Conservation (phyloP, 2,329 filamentous ascomycete genomes). For the Spiromastix sp. region DNA sequence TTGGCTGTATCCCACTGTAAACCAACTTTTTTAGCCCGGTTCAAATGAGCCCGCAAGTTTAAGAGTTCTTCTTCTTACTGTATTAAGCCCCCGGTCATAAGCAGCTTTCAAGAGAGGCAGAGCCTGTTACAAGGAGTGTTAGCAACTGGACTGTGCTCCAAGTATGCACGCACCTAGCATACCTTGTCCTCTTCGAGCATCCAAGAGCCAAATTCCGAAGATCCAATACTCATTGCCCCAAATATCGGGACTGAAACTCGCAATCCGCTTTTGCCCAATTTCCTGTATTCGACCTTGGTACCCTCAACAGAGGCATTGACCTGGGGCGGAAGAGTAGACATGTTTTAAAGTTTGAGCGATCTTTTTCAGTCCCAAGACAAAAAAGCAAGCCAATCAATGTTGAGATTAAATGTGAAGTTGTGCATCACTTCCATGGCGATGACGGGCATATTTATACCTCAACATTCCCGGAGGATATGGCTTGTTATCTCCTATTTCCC, state of each 20-base stretch:
- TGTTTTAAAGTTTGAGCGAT: not conserved
- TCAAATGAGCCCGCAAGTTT: not conserved
- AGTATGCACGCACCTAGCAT: not conserved
- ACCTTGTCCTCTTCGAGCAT: constrained; percentile 8
- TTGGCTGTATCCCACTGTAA: constrained; percentile 25
- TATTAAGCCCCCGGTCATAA: constrained; percentile 12
- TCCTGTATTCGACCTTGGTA: constrained; percentile 4
- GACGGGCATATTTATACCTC: not conserved
- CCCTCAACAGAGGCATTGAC: constrained; percentile 2
- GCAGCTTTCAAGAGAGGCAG: constrained; percentile 13
- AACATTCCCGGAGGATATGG: not conserved
- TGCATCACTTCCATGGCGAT: too few species aligned
- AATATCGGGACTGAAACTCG: constrained; percentile 17
- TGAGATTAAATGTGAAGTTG: too few species aligned
- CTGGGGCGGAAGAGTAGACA: not conserved
- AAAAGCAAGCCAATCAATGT: too few species aligned
- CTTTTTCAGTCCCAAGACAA: not conserved
- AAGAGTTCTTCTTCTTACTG: constrained; percentile 7
- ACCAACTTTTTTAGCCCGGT: not conserved
- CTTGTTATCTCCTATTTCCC: not conserved
- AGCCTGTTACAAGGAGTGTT: constrained; percentile 7
- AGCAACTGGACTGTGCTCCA: not conserved
- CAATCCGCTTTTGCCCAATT: constrained; percentile 15
- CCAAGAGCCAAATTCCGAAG: constrained; percentile 8
- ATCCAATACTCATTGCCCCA: constrained; percentile 12